These are phyloP conservation scores for Podospora pseudoanserina DNA, from an alignment of 495 filamentous ascomycete genomes.

Conservation along the genomic window DNA sequence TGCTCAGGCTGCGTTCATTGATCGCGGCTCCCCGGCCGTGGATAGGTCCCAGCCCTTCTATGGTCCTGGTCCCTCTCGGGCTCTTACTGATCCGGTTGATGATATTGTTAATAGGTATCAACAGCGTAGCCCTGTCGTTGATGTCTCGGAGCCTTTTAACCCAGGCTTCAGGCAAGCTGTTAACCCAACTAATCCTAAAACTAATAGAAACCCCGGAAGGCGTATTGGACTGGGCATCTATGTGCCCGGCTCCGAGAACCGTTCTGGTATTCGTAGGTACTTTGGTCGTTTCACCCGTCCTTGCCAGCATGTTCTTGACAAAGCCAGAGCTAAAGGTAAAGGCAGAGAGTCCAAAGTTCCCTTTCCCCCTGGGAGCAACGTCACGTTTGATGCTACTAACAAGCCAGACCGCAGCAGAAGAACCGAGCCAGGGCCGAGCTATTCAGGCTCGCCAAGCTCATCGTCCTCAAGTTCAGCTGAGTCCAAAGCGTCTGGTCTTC, in stretches of 20 bases:
- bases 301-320: not conserved
- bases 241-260: not conserved
- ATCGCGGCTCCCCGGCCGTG: not conserved
- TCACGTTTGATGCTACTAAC: not conserved
- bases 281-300: not conserved
- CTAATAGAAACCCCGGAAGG: not conserved
- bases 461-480: not conserved
- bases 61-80: not conserved
- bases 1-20: not conserved
- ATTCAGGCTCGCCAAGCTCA: no score
- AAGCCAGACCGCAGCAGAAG: not conserved
- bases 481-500: not conserved
- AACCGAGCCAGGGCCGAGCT: no score
- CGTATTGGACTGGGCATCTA: not conserved
- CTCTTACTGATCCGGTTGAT: not conserved
- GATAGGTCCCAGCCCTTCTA: not conserved
- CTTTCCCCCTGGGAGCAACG: not conserved
- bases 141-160: not conserved
- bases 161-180: not conserved
- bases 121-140: not conserved
- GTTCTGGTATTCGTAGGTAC: not conserved
- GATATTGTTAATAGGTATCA: not conserved
- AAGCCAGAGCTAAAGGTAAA: not conserved
- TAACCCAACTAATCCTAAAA: not conserved
- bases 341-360: not conserved